Conservation (phyloP, 75 land plant genomes). For the Chamaecyparis obtusa region DNA sequence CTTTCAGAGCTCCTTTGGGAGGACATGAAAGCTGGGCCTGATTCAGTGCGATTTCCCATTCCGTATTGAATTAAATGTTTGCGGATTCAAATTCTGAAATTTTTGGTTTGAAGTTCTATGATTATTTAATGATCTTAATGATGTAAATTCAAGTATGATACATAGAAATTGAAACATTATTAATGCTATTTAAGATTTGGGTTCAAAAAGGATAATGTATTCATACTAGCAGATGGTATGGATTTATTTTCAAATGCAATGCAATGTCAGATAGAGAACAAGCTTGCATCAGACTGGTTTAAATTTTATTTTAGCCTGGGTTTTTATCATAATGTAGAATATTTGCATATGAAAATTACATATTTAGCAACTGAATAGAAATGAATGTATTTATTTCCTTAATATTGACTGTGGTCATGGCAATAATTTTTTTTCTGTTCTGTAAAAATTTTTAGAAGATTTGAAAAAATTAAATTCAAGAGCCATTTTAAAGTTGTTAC, state of each 20-base stretch:
- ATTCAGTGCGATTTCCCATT: conserved; percentile 25
- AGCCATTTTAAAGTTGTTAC: background rate
- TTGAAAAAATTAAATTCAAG: background rate
- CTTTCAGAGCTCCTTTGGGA: conserved; percentile 25
- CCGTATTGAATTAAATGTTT: conserved; percentile 19
- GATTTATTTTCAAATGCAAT: background rate
- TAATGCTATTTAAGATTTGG: background rate
- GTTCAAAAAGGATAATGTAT: background rate
- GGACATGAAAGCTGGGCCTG: conserved; percentile 28
- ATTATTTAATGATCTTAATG: background rate
- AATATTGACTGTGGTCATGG: background rate
- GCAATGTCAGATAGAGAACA: background rate
- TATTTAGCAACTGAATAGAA: too few relatives aligned
- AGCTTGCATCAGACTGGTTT: background rate
- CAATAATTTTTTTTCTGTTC: background rate
- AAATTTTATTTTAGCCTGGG: background rate
- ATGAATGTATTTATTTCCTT: background rate
- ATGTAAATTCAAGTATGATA: background rate
- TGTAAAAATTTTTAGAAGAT: too few relatives aligned
- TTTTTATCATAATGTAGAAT: background rate
- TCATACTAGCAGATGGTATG: background rate
- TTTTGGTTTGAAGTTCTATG: background rate
- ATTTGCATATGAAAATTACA: background rate
- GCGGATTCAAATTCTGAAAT: background rate
- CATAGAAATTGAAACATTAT: background rate